Evolutionary conservation across 176 grass and related monocot genomes (phyloP).

Genomic region (Juncus effusus): DNA sequence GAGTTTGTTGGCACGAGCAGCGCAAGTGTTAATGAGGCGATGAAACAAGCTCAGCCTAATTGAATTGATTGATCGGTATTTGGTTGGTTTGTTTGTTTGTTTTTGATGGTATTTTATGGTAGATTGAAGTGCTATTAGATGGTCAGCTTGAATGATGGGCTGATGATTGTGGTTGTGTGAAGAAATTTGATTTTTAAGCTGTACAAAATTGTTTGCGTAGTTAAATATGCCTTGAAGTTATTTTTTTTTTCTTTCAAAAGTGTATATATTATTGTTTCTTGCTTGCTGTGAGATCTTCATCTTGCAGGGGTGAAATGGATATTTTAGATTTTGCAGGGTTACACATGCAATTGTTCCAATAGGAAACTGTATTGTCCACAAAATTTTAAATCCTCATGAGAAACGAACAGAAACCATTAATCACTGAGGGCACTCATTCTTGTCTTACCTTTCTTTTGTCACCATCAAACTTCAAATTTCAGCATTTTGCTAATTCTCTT

Average conservation of each 20-base stretch:
- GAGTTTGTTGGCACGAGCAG: conserved; percentile 37
- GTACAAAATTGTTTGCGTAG: too few species aligned
- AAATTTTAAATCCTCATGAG: neutral
- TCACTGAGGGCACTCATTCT: neutral
- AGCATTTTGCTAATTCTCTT: conserved; percentile 17
- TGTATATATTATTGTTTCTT: neutral
- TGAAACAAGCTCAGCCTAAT: conserved; percentile 26
- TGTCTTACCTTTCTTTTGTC: conserved; percentile 29
- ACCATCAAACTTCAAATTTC: conserved; percentile 29
- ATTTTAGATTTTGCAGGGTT: neutral
- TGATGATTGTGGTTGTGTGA: neutral
- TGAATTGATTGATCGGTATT: neutral
- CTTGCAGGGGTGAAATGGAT: too few species aligned
- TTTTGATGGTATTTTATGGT: neutral
- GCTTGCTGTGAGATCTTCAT: neutral
- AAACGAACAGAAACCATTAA: neutral
- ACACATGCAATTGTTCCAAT: too few species aligned
- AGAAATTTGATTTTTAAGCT: conserved; percentile 3
- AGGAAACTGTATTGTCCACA: neutral
- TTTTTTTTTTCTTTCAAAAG: neutral
- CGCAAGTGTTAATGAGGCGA: conserved; percentile 34
- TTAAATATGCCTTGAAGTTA: too few species aligned
- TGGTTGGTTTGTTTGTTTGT: conserved; percentile 1
- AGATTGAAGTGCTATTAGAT: neutral
- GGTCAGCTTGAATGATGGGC: neutral